Percentiles rank a stretch among this genome's conserved stretches.
Evolutionary conservation across 192 early-diverging fungal species (phyloP).

Genomic region (Coemansia sp.): DNA sequence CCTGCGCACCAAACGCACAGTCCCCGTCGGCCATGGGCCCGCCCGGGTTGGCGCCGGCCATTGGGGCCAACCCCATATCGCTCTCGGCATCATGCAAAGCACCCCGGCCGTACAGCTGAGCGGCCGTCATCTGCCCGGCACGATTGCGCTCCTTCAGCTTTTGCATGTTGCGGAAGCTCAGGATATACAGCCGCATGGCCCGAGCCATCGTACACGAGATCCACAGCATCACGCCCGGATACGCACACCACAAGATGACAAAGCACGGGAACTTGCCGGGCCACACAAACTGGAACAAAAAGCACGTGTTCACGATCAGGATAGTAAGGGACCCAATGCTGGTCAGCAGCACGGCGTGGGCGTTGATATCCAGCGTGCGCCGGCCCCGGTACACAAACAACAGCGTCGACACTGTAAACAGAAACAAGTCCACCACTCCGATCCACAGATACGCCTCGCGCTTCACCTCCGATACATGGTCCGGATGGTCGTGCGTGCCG

Average conservation of each 20-base stretch:
- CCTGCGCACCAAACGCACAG: background rate
- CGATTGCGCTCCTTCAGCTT: conserved; percentile 47
- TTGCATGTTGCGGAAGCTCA: conserved; percentile 46
- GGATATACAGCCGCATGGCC: conserved; percentile 44
- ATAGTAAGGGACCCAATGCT: conserved; percentile 44
- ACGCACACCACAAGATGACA: conserved; percentile 45
- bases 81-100: conserved; percentile 18
- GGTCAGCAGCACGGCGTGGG: conserved; percentile 43
- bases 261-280: conserved; percentile 48
- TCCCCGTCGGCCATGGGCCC: background rate
- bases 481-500: conserved; percentile 28
- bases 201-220: conserved; percentile 46
- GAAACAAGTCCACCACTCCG: conserved; percentile 38
- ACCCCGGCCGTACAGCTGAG: conserved; percentile 46
- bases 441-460: conserved; percentile 40
- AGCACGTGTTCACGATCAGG: conserved; percentile 46
- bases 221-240: conserved; percentile 51
- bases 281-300: conserved; percentile 50
- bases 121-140: conserved; percentile 45
- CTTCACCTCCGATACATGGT: conserved; percentile 9
- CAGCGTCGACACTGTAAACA: conserved; percentile 32
- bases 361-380: conserved; percentile 39
- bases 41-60: background rate
- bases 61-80: background rate
- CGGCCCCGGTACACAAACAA: conserved; percentile 47